Conservation (phyloP, 2,329 filamentous ascomycete species). For the Uncinocarpus reesii region DNA sequence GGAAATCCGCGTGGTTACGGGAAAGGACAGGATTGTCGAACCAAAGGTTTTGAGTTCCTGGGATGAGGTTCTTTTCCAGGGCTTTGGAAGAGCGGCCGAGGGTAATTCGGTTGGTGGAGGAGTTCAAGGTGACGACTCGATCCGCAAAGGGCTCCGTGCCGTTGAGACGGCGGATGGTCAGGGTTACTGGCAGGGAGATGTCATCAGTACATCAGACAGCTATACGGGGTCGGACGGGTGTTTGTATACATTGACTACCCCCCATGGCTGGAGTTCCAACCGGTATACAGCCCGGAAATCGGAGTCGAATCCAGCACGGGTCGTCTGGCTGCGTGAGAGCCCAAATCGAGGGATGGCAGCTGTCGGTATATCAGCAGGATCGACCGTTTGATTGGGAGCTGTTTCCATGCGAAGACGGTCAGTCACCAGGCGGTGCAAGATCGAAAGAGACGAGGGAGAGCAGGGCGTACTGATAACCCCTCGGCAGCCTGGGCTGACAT, state of each 20-base stretch:
- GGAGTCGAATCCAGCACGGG: too few species aligned
- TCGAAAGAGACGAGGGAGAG: background rate
- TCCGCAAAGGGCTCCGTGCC: background rate
- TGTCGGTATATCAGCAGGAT: too few species aligned
- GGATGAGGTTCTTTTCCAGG: conserved; percentile 28
- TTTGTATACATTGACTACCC: background rate
- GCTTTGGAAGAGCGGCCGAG: conserved; percentile 38
- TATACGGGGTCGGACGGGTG: background rate
- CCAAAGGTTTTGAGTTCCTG: conserved; percentile 33
- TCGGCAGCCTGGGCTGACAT: background rate
- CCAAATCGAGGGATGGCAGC: too few species aligned
- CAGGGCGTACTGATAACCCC: background rate
- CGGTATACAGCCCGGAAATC: background rate
- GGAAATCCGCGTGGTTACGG: conserved; percentile 35
- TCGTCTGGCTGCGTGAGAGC: too few species aligned
- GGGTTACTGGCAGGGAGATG: background rate
- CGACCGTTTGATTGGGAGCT: too few species aligned
- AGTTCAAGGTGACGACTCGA: conserved; percentile 23
- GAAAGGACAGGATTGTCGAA: conserved; percentile 42
- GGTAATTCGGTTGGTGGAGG: conserved; percentile 22
- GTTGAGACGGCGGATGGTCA: background rate
- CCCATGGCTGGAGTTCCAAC: background rate
- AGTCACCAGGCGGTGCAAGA: too few species aligned
- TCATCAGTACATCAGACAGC: background rate
- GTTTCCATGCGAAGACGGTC: too few species aligned